Evolutionary conservation across 106 monocot species (phyloP).

Genomic region (Alisma plantagoaquatica): DNA sequence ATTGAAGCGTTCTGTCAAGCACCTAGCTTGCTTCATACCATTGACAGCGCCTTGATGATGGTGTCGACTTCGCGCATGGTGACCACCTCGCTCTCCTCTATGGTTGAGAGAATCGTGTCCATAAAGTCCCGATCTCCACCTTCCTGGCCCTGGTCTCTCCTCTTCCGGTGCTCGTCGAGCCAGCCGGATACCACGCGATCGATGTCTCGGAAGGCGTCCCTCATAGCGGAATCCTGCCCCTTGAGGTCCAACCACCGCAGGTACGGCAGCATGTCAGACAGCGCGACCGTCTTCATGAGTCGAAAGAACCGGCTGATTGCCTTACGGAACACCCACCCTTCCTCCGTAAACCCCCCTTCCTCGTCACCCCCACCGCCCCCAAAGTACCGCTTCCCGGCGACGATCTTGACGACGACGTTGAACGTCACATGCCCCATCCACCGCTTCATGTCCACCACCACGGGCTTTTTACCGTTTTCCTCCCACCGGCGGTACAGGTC

Average conservation of each 20-base stretch:
- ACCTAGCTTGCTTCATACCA: constrained; percentile 14
- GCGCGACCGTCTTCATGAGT: constrained; percentile 7
- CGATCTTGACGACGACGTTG: constrained; percentile 19
- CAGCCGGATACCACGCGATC: constrained; percentile 9
- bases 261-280: constrained; percentile 28
- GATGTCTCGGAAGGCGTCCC: constrained; percentile 5
- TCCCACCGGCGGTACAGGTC: constrained; percentile 3
- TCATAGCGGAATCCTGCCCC: constrained; percentile 25
- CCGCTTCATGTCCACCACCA: constrained; percentile 19
- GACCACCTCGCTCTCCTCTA: constrained; percentile 1
- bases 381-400: constrained; percentile 24
- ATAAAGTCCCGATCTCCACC: constrained; percentile 17
- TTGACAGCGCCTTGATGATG: constrained; percentile 20
- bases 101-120: constrained; percentile 18
- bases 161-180: constrained; percentile 23
- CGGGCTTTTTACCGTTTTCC: neutral
- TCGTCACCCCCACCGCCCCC: neutral
- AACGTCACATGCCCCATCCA: constrained; percentile 21
- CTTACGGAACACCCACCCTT: constrained; percentile 20
- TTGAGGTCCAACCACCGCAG: constrained; percentile 15
- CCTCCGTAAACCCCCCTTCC: constrained; percentile 10
- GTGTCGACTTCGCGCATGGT: constrained; percentile 6
- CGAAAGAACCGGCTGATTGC: constrained; percentile 7
- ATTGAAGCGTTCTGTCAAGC: neutral
- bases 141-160: neutral